These are phyloP conservation scores for Isoetes taiwanensis DNA, from an alignment of 75 land plant species.

Conservation along the genomic window DNA sequence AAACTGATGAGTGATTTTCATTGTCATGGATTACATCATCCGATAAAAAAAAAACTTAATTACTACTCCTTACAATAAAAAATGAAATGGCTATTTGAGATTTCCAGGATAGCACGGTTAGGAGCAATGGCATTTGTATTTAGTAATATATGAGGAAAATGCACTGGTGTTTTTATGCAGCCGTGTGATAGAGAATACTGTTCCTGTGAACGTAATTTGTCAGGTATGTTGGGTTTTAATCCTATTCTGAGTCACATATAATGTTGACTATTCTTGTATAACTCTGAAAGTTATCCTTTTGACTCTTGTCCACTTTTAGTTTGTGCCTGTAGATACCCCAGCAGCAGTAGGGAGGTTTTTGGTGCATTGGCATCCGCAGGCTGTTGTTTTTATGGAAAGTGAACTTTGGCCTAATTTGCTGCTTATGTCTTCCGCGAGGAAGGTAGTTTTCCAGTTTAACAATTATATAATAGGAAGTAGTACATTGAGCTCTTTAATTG, in stretches of 20 bases:
- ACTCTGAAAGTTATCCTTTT: no score
- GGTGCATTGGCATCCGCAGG: slow-evolving; percentile 69
- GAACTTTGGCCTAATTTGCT: slow-evolving; percentile 97
- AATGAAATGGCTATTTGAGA: no score
- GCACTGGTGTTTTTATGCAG: no score
- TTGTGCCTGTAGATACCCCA: slow-evolving; percentile 83
- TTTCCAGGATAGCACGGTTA: no score
- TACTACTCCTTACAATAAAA: no score
- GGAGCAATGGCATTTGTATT: no score
- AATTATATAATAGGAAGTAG: neutral
- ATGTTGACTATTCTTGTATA: neutral
- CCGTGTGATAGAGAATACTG: slow-evolving; percentile 11
- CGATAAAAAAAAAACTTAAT: no score
- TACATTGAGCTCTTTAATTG: neutral
- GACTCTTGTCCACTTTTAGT: no score
- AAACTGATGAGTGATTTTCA: no score
- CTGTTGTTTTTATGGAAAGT: slow-evolving; percentile 76
- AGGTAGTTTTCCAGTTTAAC: slow-evolving; percentile 36
- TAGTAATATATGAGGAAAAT: no score
- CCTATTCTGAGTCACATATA: neutral
- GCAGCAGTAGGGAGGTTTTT: slow-evolving; percentile 60
- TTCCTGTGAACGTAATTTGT: slow-evolving; percentile 18
- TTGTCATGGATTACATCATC: no score
- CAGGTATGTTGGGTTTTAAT: slow-evolving; percentile 10
- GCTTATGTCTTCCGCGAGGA: slow-evolving; percentile 44